Percentiles rank a stretch among this genome's conserved stretches.
Evolutionary conservation across 2,329 filamentous ascomycete genomes (phyloP).

Genomic region (Phymatotrichopsis omnivora): DNA sequence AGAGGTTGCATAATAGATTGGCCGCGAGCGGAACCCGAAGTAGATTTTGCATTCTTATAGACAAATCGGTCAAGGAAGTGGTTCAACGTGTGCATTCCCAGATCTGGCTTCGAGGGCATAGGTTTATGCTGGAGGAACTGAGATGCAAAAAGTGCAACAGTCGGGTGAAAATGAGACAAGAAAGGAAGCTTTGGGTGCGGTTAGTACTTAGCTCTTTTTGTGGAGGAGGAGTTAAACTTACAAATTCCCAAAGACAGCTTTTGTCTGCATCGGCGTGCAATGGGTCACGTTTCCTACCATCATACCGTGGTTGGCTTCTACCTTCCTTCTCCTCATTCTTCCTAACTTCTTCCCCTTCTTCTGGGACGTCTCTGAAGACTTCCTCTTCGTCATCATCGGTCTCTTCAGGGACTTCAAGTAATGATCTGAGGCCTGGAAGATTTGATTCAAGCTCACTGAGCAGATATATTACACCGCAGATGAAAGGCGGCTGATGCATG

Average conservation of each 20-base stretch:
- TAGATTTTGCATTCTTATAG: constrained; percentile 83
- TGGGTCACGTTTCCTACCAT: constrained; percentile 83
- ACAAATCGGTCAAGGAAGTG: constrained; percentile 97
- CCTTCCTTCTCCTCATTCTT: constrained; percentile 17
- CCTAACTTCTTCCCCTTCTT: constrained; percentile 37
- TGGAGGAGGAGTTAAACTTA: constrained; percentile 39
- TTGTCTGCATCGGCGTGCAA: constrained; percentile 87
- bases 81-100: constrained; percentile 80
- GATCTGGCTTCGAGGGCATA: constrained; percentile 77
- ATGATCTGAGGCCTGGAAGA: constrained; percentile 68
- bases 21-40: constrained; percentile 54
- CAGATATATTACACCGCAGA: constrained; percentile 85
- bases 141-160: constrained; percentile 72
- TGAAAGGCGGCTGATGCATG: constrained; percentile 83
- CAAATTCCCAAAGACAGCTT: constrained; percentile 85
- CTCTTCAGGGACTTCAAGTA: constrained; percentile 72
- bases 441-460: constrained; percentile 67
- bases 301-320: too few species aligned
- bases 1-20: constrained; percentile 96
- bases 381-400: constrained; percentile 62
- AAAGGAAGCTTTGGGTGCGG: constrained; percentile 52
- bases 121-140: constrained; percentile 58
- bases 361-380: constrained; percentile 55
- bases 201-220: constrained; percentile 1
- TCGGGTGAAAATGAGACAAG: constrained; percentile 79